Evolutionary conservation across 805 yeast genomes (phyloP).

Genomic region (Dipodascus albidus): DNA sequence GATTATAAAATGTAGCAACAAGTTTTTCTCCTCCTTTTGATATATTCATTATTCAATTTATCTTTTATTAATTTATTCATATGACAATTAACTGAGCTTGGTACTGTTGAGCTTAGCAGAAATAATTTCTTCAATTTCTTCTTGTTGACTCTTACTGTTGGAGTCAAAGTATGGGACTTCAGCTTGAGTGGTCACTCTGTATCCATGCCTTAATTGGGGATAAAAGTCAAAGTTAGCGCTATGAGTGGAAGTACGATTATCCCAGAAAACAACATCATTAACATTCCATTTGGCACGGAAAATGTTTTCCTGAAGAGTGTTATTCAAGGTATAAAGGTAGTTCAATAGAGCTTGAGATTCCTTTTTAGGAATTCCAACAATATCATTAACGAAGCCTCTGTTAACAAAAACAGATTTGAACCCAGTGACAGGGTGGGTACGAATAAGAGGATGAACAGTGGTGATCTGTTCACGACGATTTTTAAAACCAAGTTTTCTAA

Average conservation of each 20-base stretch:
- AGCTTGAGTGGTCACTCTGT: constrained; percentile 34
- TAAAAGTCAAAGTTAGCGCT: constrained; percentile 39
- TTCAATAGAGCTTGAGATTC: constrained; percentile 52
- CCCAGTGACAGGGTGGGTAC: constrained; percentile 54
- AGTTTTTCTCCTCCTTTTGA: neutral
- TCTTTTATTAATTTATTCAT: too few species aligned
- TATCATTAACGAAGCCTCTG: constrained; percentile 48
- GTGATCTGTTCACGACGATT: constrained; percentile 48
- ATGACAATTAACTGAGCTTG: neutral
- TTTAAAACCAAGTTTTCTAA: constrained; percentile 39
- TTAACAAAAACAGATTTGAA: constrained; percentile 45
- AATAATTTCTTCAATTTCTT: constrained; percentile 7
- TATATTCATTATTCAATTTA: neutral
- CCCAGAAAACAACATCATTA: constrained; percentile 40
- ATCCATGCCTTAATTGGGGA: constrained; percentile 31
- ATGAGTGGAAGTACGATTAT: constrained; percentile 43
- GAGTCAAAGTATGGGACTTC: constrained; percentile 41
- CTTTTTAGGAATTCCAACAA: constrained; percentile 59
- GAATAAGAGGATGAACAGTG: constrained; percentile 45
- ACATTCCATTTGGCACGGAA: constrained; percentile 37
- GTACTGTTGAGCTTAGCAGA: neutral
- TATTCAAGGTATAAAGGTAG: constrained; percentile 33
- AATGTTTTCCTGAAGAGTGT: constrained; percentile 25
- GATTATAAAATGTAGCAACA: neutral
- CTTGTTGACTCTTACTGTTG: constrained; percentile 16